A percentile compares a stretch with the other conserved stretches of the same genome.
These are phyloP conservation scores for Alternaria sp. DNA, from an alignment of 2,329 filamentous ascomycete species.

Conservation along the genomic window DNA sequence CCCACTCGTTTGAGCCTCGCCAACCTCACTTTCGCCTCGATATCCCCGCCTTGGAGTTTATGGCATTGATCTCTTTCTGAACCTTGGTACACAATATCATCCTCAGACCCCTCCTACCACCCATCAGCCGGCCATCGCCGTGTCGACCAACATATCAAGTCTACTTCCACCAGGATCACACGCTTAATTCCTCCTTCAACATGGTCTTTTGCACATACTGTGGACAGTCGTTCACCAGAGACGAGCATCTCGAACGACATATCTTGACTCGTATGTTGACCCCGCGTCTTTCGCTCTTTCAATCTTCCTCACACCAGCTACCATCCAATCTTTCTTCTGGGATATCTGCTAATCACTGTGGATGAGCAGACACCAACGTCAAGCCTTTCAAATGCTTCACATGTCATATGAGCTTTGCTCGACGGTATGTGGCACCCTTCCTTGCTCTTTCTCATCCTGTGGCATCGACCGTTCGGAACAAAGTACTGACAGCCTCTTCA, in stretches of 20 bases:
- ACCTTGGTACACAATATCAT: conserved; percentile 13
- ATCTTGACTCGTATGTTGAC: conserved; percentile 57
- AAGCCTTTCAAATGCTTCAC: conserved; percentile 63
- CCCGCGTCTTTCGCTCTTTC: neutral
- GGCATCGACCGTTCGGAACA: neutral
- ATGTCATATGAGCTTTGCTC: conserved; percentile 62
- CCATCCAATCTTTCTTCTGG: neutral
- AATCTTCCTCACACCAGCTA: neutral
- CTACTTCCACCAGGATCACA: conserved; percentile 2
- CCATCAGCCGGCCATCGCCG: neutral
- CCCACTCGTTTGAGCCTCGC: conserved; percentile 10
- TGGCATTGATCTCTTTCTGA: conserved; percentile 18
- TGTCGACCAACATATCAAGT: neutral
- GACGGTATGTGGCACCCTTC: conserved; percentile 50
- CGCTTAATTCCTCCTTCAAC: conserved; percentile 19
- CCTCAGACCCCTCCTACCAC: neutral
- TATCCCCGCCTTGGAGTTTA: conserved; percentile 20
- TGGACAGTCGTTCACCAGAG: conserved; percentile 60
- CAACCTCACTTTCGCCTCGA: conserved; percentile 6
- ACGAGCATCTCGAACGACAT: conserved; percentile 60
- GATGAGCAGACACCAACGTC: conserved; percentile 57
- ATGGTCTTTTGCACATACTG: conserved; percentile 64
- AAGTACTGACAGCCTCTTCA: conserved; percentile 32
- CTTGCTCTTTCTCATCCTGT: conserved; percentile 1
- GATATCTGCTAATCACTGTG: conserved; percentile 2